Evolutionary conservation across 2,329 filamentous ascomycete genomes (phyloP), one percentile per base, ranked within the genome.

Genomic region (Hypoxylon sp.): DNA sequence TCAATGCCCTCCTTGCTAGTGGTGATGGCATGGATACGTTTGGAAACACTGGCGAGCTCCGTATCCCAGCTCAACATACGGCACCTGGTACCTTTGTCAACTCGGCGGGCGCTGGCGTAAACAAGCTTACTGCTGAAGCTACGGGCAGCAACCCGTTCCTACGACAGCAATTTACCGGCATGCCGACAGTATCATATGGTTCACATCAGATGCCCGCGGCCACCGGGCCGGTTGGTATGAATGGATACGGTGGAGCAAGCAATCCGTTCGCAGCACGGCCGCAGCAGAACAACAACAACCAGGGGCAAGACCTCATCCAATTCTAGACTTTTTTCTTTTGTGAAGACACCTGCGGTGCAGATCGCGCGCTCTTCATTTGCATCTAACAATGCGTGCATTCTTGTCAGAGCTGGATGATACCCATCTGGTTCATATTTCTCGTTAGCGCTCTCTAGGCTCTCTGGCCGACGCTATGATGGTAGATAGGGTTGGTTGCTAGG

Each of bases 21-120:
- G 94, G 96, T 71, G 96, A 99, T 63, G 96, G 96, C 23, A 92
- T 97, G 84, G 96, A 99, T 78, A 99, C 96, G 0, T 99, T 97
- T 78, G 96, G 96, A 71, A 99, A 99, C 79, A 93, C 93, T n/a
- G 96, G 96, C 72, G 93, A 98, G 71, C 86, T 97, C 50, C 94
- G 96, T 80, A 97, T 99, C 70, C 96, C 96, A 1, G 90, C 96
- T 1, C 96, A 99, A 78, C 96, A 99, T 80, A 99, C 96, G 0
- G 94, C 96, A 1, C 96, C 96, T 0, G 96, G 95, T 25, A 97
- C 93, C 0, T 99, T 98, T 79, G 91, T 99, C 82, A 99, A 99
- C 82, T 97, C 93, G 66, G 94, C 96, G 5, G 96, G 96, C 53
- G 85, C 91, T 38, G 93, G 93, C n/a, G 82, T 93, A 63, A 89